These are phyloP conservation scores for Coemansia sp. DNA, from an alignment of 192 early-diverging fungal genomes.

Conservation along the genomic window DNA sequence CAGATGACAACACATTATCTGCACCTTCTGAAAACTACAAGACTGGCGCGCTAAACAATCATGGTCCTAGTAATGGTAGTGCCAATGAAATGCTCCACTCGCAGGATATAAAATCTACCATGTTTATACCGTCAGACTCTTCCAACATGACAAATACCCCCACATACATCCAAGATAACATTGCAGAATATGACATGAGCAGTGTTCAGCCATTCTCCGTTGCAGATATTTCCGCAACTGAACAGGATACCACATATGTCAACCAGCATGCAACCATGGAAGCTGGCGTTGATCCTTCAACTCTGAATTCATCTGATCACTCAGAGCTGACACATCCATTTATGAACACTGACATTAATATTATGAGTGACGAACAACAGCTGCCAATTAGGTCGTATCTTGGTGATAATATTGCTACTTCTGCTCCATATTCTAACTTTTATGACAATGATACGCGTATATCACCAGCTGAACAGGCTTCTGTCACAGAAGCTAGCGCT, in stretches of 20 bases:
- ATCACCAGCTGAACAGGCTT: too few species aligned
- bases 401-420: background rate
- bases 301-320: conserved; percentile 7
- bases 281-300: conserved; percentile 1
- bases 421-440: background rate
- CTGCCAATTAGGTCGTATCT: background rate
- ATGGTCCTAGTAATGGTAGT: too few species aligned
- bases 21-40: background rate
- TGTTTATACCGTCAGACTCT: too few species aligned
- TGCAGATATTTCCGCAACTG: conserved; percentile 8
- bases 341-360: conserved; percentile 19
- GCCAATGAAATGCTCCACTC: too few species aligned
- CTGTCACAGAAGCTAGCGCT: too few species aligned
- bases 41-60: too few species aligned
- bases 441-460: background rate
- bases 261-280: conserved; percentile 7
- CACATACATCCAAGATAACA: background rate
- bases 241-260: conserved; percentile 8
- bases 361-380: background rate
- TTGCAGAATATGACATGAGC: conserved; percentile 14
- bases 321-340: conserved; percentile 17
- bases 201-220: conserved; percentile 16
- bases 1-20: conserved; percentile 3
- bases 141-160: background rate
- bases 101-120: too few species aligned